Evolutionary conservation across 2,329 filamentous ascomycete species (phyloP).

Genomic region (Phaeosphaeriaceae sp.): DNA sequence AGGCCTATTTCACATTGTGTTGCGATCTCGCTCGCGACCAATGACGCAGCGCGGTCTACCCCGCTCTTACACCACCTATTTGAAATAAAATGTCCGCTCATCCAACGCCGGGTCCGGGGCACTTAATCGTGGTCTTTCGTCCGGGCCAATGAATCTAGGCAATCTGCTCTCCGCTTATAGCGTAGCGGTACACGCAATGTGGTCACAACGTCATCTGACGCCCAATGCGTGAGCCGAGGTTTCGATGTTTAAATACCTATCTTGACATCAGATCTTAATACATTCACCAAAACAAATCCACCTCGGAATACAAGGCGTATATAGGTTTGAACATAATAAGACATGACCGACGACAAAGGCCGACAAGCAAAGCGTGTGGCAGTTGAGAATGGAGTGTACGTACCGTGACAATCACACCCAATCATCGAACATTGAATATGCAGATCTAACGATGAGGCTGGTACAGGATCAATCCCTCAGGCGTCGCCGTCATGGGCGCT

Average conservation of each 20-base stretch:
- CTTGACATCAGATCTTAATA: neutral
- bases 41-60: neutral
- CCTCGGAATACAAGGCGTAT: neutral
- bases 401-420: neutral
- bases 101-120: neutral
- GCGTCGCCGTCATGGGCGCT: slow-evolving; percentile 18
- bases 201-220: neutral
- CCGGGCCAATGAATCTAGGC: neutral
- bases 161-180: neutral
- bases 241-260: neutral
- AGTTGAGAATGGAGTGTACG: slow-evolving; percentile 25
- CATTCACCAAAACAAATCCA: neutral
- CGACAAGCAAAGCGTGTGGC: slow-evolving; percentile 20
- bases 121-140: no score
- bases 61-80: neutral
- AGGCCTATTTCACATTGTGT: no score
- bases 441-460: no score
- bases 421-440: no score
- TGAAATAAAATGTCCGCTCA: neutral
- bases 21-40: no score
- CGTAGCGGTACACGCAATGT: neutral
- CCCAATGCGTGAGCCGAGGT: neutral
- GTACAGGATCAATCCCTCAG: slow-evolving; percentile 24
- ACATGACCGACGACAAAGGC: slow-evolving; percentile 30
- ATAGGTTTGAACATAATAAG: neutral